Percentiles rank a stretch among this genome's conserved stretches.
Conservation (phyloP, 164 flowering plant genomes). For the Sedum album region DNA sequence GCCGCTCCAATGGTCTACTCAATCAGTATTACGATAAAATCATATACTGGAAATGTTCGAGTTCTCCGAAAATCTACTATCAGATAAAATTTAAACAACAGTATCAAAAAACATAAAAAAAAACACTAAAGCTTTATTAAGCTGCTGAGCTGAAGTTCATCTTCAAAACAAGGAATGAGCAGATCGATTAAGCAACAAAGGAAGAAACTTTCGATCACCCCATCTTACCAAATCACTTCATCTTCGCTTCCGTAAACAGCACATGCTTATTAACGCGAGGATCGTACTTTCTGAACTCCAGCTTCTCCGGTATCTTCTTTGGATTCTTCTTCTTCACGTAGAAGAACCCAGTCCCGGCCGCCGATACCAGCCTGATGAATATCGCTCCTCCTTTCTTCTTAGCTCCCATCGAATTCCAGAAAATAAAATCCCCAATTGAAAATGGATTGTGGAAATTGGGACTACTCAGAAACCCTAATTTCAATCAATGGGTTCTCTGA, state of each 20-base stretch:
- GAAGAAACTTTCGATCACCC: conserved; percentile 1
- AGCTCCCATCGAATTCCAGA: conserved; percentile 27
- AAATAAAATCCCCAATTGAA: not conserved
- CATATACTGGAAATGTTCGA: not conserved
- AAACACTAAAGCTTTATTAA: no score
- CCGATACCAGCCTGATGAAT: conserved; percentile 78
- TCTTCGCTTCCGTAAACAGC: conserved; percentile 78
- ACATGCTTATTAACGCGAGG: conserved; percentile 91
- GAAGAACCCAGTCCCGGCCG: conserved; percentile 94
- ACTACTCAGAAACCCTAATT: not conserved
- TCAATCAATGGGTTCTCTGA: not conserved
- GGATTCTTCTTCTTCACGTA: conserved; percentile 81
- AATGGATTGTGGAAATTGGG: not conserved
- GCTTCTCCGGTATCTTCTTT: conserved; percentile 55
- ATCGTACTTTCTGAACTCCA: conserved; percentile 88
- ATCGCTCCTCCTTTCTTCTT: conserved; percentile 70
- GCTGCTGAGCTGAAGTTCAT: not conserved
- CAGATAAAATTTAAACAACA: no score
- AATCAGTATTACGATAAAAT: no score
- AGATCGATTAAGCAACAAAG: not conserved
- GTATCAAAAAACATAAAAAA: not conserved
- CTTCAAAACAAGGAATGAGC: not conserved
- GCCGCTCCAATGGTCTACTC: no score
- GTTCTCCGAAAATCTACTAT: no score
- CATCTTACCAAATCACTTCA: conserved; percentile 38